These are phyloP conservation scores for Avena sativa DNA, from an alignment of 176 grass and related monocot genomes.

Conservation along the genomic window DNA sequence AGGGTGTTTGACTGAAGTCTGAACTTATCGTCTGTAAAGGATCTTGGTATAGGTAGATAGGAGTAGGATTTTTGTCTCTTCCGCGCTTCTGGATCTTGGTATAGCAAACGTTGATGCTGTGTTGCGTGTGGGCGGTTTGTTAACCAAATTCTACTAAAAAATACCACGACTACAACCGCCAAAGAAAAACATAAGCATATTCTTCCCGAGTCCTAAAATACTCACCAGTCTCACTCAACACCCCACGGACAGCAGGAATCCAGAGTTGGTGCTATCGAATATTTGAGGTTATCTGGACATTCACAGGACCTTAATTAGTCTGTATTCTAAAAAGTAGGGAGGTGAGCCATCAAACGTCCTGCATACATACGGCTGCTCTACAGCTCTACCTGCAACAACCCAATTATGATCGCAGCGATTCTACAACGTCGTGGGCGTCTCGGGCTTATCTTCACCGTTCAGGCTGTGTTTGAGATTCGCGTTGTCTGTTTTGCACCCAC, in stretches of 20 bases:
- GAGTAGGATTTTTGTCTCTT: not conserved
- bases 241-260: not conserved
- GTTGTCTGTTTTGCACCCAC: too few relatives aligned
- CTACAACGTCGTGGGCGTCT: too few relatives aligned
- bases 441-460: too few relatives aligned
- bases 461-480: too few relatives aligned
- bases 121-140: too few relatives aligned
- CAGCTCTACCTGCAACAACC: constrained; percentile 41
- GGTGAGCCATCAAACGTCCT: constrained; percentile 37
- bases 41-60: not conserved
- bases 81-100: not conserved
- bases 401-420: too few relatives aligned
- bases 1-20: not conserved
- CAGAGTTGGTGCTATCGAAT: not conserved
- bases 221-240: not conserved
- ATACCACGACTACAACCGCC: too few relatives aligned
- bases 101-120: too few relatives aligned
- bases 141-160: too few relatives aligned
- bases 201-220: not conserved
- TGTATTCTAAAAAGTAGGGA: not conserved
- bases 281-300: not conserved
- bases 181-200: not conserved
- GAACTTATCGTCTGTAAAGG: not conserved
- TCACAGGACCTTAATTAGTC: not conserved
- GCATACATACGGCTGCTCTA: constrained; percentile 25